Base-by-base conservation (phyloP, 1,284 basidiomycete genomes). In the Cutaneotrichosporon arboriforme region DNA sequence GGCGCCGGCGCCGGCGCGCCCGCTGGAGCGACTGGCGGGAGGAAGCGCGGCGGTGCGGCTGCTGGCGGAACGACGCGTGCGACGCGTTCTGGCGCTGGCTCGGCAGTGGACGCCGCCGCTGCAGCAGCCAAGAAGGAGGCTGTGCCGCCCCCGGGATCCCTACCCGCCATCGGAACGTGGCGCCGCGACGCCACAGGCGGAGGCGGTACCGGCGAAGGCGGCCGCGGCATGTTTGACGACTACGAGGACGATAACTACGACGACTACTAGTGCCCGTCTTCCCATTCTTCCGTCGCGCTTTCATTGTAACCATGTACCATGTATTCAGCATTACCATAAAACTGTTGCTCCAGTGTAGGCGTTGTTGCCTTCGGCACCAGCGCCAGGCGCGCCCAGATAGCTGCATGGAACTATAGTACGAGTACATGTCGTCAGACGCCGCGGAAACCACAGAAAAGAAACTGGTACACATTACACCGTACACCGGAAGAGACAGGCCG, bases 151-250 rank as follows among this genome's bases (percentile, higher is more conserved):
- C 57, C 54, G 2, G 53, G 50, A 31, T 38, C 43, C 14, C 59
- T 65, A 60, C 70, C 61, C 37, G 54, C 59, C 51, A 72, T 65
- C 41, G 69, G 57, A 54, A 72, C 58, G 47, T 72, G 61, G 76
- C 87, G 49, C 83, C 85, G 58, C 31, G 80, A 80, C 14, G 82
- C 85, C 64, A 78, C 70, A 9, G 71, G 65, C 8, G 67, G 63
- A 22, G 65, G 67, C 2, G 72, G 69, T 35, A 70, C 66, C 44
- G 67, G 70, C 10, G 67, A 69, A 54, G 63, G 66, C 34, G 71
- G 69, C 31, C 62, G 67, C 54, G 70, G 68, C 45, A 64, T 69
- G 57, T 67, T 66, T 60, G 68, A 70, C 54, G 66, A 70, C 54
- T 69, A 73, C 49, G 72, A 73, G 47, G 70, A 71, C 46, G 73